These are phyloP conservation scores for Colletotrichum somersetense DNA, from an alignment of 2,329 filamentous ascomycete species.

Conservation along the genomic window DNA sequence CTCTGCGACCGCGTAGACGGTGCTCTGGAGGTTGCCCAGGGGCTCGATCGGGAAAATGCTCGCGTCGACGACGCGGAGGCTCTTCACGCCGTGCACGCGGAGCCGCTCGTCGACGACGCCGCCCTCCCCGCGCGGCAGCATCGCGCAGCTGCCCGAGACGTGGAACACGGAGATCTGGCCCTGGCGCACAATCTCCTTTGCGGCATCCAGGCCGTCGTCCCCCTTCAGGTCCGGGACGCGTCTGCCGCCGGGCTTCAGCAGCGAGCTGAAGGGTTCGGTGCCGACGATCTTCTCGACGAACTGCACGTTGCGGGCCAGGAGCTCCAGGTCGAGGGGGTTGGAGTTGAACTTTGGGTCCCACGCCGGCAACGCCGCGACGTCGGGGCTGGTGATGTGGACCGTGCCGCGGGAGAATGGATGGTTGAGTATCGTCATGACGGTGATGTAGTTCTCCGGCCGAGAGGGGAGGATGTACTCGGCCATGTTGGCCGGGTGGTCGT, in stretches of 20 bases:
- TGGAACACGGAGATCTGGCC: conserved; percentile 58
- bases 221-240: conserved; percentile 51
- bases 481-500: conserved; percentile 46
- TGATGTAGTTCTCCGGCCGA: conserved; percentile 63
- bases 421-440: conserved; percentile 68
- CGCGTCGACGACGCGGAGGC: conserved; percentile 60
- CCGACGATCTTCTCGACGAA: conserved; percentile 55
- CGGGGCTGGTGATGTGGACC: conserved; percentile 65
- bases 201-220: conserved; percentile 49
- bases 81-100: conserved; percentile 58
- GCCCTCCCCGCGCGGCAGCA: conserved; percentile 59
- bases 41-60: conserved; percentile 60
- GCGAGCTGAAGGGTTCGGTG: conserved; percentile 55
- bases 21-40: conserved; percentile 50
- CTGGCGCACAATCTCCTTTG: conserved; percentile 52
- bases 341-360: conserved; percentile 70
- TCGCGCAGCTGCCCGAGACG: conserved; percentile 61
- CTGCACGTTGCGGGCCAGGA: conserved; percentile 58
- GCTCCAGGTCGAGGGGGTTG: conserved; percentile 68
- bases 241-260: conserved; percentile 55
- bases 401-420: conserved; percentile 72
- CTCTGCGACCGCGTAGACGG: conserved; percentile 52
- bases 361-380: conserved; percentile 57
- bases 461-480: conserved; percentile 43
- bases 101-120: conserved; percentile 60